These are phyloP conservation scores for Dillenia suffruticosa DNA, from an alignment of 164 flowering plant genomes.

Conservation along the genomic window DNA sequence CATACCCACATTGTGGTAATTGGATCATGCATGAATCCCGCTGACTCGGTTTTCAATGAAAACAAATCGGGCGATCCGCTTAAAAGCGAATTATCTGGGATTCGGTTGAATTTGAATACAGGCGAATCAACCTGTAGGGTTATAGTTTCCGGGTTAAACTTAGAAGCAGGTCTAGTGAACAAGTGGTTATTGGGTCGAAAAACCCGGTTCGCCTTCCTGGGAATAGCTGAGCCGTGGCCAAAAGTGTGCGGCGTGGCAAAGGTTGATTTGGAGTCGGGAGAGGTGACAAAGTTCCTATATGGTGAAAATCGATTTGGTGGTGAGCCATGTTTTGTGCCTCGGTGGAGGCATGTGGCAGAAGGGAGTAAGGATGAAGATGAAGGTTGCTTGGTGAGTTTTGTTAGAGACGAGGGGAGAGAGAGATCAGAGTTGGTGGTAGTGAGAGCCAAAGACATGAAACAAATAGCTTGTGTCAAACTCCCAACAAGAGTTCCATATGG, in stretches of 20 bases:
- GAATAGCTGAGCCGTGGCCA: constrained; percentile 65
- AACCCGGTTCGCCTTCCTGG: constrained; percentile 41
- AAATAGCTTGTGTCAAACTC: constrained; percentile 24
- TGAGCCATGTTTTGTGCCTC: constrained; percentile 33
- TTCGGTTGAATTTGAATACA: constrained; percentile 34
- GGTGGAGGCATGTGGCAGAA: neutral
- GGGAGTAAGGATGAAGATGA: constrained; percentile 25
- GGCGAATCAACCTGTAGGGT: constrained; percentile 38
- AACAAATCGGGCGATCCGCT: constrained; percentile 11
- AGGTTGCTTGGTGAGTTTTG: constrained; percentile 37
- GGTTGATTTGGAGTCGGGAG: constrained; percentile 39
- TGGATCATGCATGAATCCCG: constrained; percentile 62
- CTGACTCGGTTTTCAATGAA: constrained; percentile 43
- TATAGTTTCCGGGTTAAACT: constrained; percentile 33
- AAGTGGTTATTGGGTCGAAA: constrained; percentile 27
- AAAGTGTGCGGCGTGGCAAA: constrained; percentile 51
- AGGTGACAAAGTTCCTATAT: constrained; percentile 28
- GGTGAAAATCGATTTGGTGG: constrained; percentile 39
- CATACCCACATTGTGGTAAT: constrained; percentile 31
- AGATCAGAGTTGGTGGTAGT: constrained; percentile 30
- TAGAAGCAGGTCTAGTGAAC: constrained; percentile 56
- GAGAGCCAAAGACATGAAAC: constrained; percentile 21
- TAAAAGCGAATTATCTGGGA: constrained; percentile 31
- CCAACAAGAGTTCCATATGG: constrained; percentile 52
- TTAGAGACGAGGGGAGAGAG: constrained; percentile 25